Evolutionary conservation across 1,284 basidiomycete species (phyloP).

Genomic region (Volvariella surrecta): DNA sequence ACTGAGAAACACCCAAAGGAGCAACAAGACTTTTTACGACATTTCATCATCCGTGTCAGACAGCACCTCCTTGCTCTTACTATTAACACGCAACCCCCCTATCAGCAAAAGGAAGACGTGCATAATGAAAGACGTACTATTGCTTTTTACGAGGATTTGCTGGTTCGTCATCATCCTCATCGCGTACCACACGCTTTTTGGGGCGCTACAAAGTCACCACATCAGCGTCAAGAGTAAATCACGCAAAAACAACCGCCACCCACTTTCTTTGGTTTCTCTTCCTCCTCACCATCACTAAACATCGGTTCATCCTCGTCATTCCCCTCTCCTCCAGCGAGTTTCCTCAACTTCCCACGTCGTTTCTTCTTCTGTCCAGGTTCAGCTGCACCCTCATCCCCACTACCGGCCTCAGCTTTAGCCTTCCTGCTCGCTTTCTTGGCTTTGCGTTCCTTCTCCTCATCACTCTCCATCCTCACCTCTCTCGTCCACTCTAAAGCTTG

Average conservation of each 20-base stretch:
- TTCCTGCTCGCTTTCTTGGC: constrained; percentile 45
- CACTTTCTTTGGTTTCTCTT: constrained; percentile 64
- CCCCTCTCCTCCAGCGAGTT: constrained; percentile 26
- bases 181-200: constrained; percentile 67
- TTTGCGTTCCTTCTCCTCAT: constrained; percentile 67
- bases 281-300: constrained; percentile 64
- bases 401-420: constrained; percentile 42
- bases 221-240: constrained; percentile 1
- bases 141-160: constrained; percentile 61
- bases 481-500: constrained; percentile 71
- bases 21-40: constrained; percentile 15
- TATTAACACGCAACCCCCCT: constrained; percentile 18
- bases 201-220: constrained; percentile 29
- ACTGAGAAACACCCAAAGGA: not conserved
- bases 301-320: constrained; percentile 48
- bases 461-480: constrained; percentile 59
- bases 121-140: constrained; percentile 41
- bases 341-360: constrained; percentile 43
- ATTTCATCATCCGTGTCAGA: constrained; percentile 74
- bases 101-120: constrained; percentile 3
- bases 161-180: constrained; percentile 67
- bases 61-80: constrained; percentile 74
- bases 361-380: constrained; percentile 42
- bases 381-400: constrained; percentile 41
- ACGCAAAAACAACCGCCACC: constrained; percentile 10